Percentiles rank a stretch among this genome's conserved stretches.
These are phyloP conservation scores for Petunia hybrid DNA, from an alignment of 305 asterid genomes.

Conservation along the genomic window DNA sequence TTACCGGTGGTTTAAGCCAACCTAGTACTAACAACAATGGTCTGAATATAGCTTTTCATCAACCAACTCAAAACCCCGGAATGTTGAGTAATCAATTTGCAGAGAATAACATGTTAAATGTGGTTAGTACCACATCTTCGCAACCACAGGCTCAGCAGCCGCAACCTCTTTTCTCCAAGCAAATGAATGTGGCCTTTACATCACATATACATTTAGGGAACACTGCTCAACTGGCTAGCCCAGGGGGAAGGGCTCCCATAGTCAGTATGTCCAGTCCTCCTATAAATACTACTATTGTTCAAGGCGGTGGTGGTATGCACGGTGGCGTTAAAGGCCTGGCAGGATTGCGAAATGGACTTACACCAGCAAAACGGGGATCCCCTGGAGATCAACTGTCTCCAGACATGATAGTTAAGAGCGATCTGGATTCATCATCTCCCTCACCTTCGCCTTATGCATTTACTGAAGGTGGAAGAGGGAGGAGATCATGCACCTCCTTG, in stretches of 20 bases:
- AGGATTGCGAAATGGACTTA: slow-evolving; percentile 54
- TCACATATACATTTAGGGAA: slow-evolving; percentile 59
- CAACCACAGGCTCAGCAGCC: slow-evolving; percentile 49
- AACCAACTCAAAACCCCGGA: slow-evolving; percentile 57
- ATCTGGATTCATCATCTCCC: slow-evolving; percentile 54
- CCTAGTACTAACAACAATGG: slow-evolving; percentile 44
- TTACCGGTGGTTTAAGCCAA: slow-evolving; percentile 51
- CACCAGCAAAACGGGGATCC: slow-evolving; percentile 48
- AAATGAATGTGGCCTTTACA: slow-evolving; percentile 62
- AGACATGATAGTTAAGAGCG: slow-evolving; percentile 51
- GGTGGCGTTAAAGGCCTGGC: slow-evolving; percentile 53
- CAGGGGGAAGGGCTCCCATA: slow-evolving; percentile 46
- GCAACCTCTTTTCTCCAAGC: slow-evolving; percentile 80
- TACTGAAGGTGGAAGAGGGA: slow-evolving; percentile 70
- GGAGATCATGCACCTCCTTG: slow-evolving; percentile 67
- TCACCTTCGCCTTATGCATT: slow-evolving; percentile 72
- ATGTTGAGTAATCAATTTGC: slow-evolving; percentile 48
- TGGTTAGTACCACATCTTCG: slow-evolving; percentile 47
- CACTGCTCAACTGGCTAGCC: slow-evolving; percentile 56
- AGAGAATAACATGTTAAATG: slow-evolving; percentile 48
- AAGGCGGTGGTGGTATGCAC: slow-evolving; percentile 49
- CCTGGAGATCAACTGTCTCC: slow-evolving; percentile 63
- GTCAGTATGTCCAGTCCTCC: slow-evolving; percentile 52
- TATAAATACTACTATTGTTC: slow-evolving; percentile 43
- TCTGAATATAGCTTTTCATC: slow-evolving; percentile 44